Conservation (phyloP, 2,329 filamentous ascomycete species). For the Penicillium sp. region DNA sequence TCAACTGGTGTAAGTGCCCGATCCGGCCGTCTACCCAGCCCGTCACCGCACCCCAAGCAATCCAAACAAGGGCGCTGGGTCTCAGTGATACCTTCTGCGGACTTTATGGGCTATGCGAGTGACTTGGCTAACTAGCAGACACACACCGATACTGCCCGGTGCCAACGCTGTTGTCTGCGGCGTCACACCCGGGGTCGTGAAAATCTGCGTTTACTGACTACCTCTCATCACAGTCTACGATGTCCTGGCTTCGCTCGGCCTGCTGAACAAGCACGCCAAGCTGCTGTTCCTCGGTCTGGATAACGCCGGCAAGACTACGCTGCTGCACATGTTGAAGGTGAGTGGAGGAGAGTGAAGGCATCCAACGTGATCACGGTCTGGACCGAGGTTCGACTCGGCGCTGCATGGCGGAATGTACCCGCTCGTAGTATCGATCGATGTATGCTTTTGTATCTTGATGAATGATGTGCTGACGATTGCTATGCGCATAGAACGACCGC, state of each 20-base stretch:
- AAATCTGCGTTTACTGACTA: constrained; percentile 1
- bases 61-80: neutral
- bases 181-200: constrained; percentile 8
- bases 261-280: constrained; percentile 95
- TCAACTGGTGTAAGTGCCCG: constrained; percentile 80
- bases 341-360: constrained; percentile 27
- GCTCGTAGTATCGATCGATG: neutral
- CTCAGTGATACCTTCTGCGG: neutral
- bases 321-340: constrained; percentile 95
- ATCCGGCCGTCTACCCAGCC: constrained; percentile 8
- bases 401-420: neutral
- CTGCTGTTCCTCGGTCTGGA: constrained; percentile 89
- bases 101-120: neutral
- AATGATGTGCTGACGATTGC: constrained; percentile 4
- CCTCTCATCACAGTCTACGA: constrained; percentile 69
- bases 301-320: constrained; percentile 91
- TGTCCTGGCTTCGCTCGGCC: constrained; percentile 78
- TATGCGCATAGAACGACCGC: constrained; percentile 71
- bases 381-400: constrained; percentile 1
- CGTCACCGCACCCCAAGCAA: constrained; percentile 2
- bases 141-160: neutral
- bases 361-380: neutral
- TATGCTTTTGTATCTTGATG: neutral
- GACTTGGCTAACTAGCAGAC: no score
- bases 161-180: constrained; percentile 11